Percentiles rank a stretch among this genome's conserved stretches.
phyloP scores from a whole-genome alignment of 371 early-diverging fungal genomes.

The Lichtheimia hyalospora region DNA sequence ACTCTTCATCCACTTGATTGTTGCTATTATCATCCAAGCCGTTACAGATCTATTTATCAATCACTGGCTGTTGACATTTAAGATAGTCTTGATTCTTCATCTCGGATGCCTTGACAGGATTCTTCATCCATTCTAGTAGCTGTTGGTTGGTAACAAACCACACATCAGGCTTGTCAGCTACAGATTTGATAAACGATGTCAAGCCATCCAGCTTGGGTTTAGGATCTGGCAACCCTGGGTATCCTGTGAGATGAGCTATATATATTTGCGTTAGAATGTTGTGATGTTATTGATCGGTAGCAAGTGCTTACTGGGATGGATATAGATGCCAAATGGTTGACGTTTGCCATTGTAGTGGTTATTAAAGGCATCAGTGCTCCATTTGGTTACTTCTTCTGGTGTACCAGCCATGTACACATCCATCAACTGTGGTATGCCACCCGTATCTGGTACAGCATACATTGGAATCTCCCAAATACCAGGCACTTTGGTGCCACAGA shows the following conservation, averaged over 20 bases:
- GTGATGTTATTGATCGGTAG: background rate
- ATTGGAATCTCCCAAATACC: constrained; percentile 78
- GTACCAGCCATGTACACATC: constrained; percentile 61
- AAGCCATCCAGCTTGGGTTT: constrained; percentile 29
- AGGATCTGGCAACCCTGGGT: constrained; percentile 41
- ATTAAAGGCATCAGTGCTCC: constrained; percentile 51
- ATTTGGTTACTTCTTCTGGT: constrained; percentile 39
- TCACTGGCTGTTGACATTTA: constrained; percentile 56
- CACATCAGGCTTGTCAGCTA: constrained; percentile 48
- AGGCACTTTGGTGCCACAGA: constrained; percentile 52
- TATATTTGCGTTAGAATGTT: background rate
- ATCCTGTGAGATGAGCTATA: constrained; percentile 48
- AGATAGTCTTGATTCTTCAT: constrained; percentile 54
- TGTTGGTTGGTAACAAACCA: constrained; percentile 71
- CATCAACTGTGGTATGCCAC: constrained; percentile 56
- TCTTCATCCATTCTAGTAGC: constrained; percentile 62
- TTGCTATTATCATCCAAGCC: constrained; percentile 64
- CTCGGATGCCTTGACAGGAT: constrained; percentile 63
- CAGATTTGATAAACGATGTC: constrained; percentile 41
- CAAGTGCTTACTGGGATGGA: constrained; percentile 45
- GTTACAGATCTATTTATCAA: constrained; percentile 70
- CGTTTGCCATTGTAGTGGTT: constrained; percentile 60
- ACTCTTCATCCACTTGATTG: constrained; percentile 43
- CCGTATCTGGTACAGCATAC: constrained; percentile 45
- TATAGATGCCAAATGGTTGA: constrained; percentile 70